phyloP scores from a whole-genome alignment of 2,329 filamentous ascomycete genomes.

The Fusarium phyllophilum region DNA sequence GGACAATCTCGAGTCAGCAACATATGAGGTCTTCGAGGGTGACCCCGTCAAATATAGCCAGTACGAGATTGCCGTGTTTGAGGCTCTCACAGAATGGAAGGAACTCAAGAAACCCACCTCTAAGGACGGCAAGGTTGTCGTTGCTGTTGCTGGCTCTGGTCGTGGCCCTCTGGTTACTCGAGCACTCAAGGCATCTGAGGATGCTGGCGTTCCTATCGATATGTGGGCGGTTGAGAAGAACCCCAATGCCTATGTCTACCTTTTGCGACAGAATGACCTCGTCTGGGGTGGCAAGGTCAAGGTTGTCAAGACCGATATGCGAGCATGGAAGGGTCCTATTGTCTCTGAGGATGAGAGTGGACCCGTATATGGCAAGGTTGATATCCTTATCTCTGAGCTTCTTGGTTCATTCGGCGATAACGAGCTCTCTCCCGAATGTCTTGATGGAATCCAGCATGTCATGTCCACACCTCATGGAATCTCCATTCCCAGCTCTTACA shows the following conservation, averaged over 20 bases:
- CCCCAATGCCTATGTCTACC: slow-evolving; percentile 93
- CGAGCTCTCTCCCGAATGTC: slow-evolving; percentile 93
- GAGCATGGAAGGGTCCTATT: slow-evolving; percentile 88
- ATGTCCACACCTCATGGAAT: slow-evolving; percentile 83
- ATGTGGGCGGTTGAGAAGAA: slow-evolving; percentile 98
- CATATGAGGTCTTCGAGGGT: slow-evolving; percentile 98
- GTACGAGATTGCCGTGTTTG: slow-evolving; percentile 86
- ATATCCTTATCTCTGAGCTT: slow-evolving; percentile 94
- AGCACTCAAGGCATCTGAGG: slow-evolving; percentile 81
- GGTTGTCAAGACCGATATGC: slow-evolving; percentile 96
- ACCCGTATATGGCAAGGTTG: slow-evolving; percentile 73
- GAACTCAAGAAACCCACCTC: slow-evolving; percentile 77
- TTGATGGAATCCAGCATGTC: slow-evolving; percentile 94
- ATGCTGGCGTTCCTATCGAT: slow-evolving; percentile 80
- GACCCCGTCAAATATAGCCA: slow-evolving; percentile 98
- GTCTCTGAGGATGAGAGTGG: slow-evolving; percentile 56
- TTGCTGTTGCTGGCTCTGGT: slow-evolving; percentile 93
- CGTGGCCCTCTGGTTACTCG: slow-evolving; percentile 92
- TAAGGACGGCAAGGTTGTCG: slow-evolving; percentile 75
- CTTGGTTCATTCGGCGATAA: slow-evolving; percentile 97
- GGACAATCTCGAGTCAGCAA: slow-evolving; percentile 96
- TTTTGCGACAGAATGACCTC: slow-evolving; percentile 84
- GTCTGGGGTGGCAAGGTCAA: slow-evolving; percentile 85
- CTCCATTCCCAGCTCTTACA: slow-evolving; percentile 93
- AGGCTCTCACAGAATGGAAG: slow-evolving; percentile 84